Base-by-base conservation (phyloP, 306 rosid species). In the Gillenia trifoliata region DNA sequence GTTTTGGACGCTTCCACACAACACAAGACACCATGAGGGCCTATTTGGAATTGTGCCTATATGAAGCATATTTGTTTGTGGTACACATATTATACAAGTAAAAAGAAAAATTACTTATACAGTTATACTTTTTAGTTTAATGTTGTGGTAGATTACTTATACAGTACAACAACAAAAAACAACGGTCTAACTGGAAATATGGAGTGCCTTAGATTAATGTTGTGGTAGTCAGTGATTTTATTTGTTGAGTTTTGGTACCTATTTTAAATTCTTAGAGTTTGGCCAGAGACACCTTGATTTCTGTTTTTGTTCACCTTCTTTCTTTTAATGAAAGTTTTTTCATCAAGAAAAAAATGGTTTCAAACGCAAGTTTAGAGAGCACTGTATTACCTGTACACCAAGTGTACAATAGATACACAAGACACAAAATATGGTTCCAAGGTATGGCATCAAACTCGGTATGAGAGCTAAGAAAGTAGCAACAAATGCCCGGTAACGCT, bases 391-490 rank as follows among this genome's bases (percentile, higher is more conserved):
- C 99, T 94, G 99, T 43, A 90, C 85, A 71, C 97, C 99, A 83
- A 94, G 83, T 61, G 92, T 80, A 80, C 97, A 92, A 84, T 94
- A 94, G 66, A 94, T 76, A 77, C 96, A 90, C 8, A 92, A 77
- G 75, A 89, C 74, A 79, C 93, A 92, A 85, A 94, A 92, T 81
- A 94, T 84, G 79, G 90, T 92, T 77, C 99, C 99, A 15, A 94
- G 86, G 83, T 92, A 94, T 25, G 99, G 99, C 99, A 92, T 94
- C 87, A 94, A 84, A 83, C 99, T 94, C 22, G 99, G 99, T 77
- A 94, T 87, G 74, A 94, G 99, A 45, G 95, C 85, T 75, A 94
- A 78, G 78, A 94, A 94, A 52, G 99, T 94, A 33, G 97, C 97
- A 64, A 94, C 83, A 84, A 94, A 94, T 40, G 93, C 96, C 75